phyloP scores from a whole-genome alignment of 225 moss, liverwort and hornwort species.

The Physcomitrellopsis africana region DNA sequence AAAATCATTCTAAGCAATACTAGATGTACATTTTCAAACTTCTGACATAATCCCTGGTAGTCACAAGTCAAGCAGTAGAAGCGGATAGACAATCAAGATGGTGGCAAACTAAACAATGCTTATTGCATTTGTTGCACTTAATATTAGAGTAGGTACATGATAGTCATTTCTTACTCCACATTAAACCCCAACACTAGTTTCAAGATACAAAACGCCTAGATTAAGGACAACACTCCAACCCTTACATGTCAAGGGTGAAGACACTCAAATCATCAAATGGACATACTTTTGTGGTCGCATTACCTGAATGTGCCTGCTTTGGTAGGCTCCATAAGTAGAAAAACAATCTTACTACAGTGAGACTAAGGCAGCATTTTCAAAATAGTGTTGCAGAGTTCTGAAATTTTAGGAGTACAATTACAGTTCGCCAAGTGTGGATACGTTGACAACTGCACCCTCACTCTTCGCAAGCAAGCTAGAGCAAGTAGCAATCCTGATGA shows the following conservation, averaged over 20 bases:
- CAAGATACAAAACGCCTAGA: not conserved
- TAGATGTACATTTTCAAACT: not conserved
- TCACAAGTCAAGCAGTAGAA: not conserved
- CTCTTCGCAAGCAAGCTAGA: constrained; percentile 32
- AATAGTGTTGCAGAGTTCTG: constrained; percentile 47
- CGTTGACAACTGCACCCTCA: constrained; percentile 39
- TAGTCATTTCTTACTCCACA: too few species aligned
- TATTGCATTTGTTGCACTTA: not conserved
- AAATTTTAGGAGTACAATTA: constrained; percentile 25
- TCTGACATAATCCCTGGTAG: not conserved
- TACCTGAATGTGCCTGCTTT: constrained; percentile 27
- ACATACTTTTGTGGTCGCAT: not conserved
- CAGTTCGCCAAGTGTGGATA: constrained; percentile 54
- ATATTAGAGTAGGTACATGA: too few species aligned
- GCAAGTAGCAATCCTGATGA: constrained; percentile 31
- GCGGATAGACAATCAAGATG: not conserved
- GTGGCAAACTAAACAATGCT: not conserved
- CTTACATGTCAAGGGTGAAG: not conserved
- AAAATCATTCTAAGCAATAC: not conserved
- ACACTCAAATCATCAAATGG: not conserved
- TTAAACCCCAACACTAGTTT: not conserved
- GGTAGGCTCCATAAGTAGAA: constrained; percentile 2
- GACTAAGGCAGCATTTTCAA: constrained; percentile 17
- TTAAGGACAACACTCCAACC: constrained; percentile 14
- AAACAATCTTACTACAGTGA: constrained; percentile 16